Base-by-base conservation (phyloP, 1,139 yeast species). In the Yamadazyma mexicana region DNA sequence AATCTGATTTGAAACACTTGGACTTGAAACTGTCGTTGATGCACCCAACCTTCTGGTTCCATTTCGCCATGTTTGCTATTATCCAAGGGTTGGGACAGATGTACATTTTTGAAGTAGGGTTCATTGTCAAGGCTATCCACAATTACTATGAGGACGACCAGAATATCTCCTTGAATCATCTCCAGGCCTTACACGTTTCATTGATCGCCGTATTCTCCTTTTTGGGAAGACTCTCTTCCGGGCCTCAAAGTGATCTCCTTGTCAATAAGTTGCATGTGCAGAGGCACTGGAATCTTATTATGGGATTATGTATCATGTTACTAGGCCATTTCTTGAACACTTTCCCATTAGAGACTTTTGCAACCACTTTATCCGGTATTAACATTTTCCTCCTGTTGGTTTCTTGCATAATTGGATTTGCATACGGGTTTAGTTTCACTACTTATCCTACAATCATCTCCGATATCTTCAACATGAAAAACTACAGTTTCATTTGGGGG, bases 401-500 rank as follows among this genome's bases (percentile, higher is more conserved):
- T n/a, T 83, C 92, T 0, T 62, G 75, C 24, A 56, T 79, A 5
- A 76, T 82, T 39, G 96, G 96, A 0, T 66, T 75, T 34, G 81
- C 88, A n/a, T 88, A 87, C 61, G 96, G 96, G 1, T 73, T 84
- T 37, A 69, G 83, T 38, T 87, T 84, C 58, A 92, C 96, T 1
- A 75, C 88, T 5, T 85, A 80, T 57, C 96, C 96, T 0, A 84
- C 92, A 1, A 78, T 87, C 17, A 69, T 86, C 22, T 81, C 92
- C 1, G 96, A 88, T 50, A 66, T 79, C 11, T 87, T 87, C 63
- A 91, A 91, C 18, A 75, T 87, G 54, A 69, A 67, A 14, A 75
- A 81, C 29, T 87, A 86, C 57, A 82, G 89, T 39, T 83, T 88
- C 30, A 75, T 87, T 31, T 88, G 96, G 95, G 94, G 95, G 0